These are phyloP conservation scores for Amanita pallidorosea DNA, from an alignment of 768 basidiomycete species.

Conservation along the genomic window DNA sequence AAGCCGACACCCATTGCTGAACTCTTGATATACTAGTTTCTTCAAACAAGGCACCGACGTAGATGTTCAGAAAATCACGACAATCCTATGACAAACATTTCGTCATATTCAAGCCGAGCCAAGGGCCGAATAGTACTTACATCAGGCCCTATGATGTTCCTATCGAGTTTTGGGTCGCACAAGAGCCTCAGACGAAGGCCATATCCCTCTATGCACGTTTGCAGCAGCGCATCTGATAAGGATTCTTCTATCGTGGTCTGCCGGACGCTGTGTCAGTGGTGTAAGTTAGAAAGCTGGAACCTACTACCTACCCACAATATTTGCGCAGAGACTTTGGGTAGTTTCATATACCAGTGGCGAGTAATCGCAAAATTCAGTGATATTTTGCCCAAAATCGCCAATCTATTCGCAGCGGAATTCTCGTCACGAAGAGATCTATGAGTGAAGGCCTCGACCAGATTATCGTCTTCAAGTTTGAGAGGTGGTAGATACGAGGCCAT, in stretches of 20 bases:
- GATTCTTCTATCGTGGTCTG: not conserved
- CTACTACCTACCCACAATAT: not conserved
- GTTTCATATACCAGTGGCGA: constrained; percentile 22
- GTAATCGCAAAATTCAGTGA: not conserved
- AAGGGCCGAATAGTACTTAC: not conserved
- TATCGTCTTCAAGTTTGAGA: not conserved
- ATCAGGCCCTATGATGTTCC: not conserved
- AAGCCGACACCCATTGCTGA: constrained; percentile 1
- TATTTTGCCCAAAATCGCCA: not conserved
- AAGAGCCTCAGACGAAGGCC: not conserved
- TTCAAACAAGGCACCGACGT: not conserved
- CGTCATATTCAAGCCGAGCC: not conserved
- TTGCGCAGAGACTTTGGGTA: not conserved
- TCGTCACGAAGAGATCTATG: not conserved
- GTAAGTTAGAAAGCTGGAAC: no score
- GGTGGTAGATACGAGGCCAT: not conserved
- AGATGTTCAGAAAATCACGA: not conserved
- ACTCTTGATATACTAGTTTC: not conserved
- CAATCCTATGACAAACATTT: not conserved
- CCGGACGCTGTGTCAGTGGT: no score
- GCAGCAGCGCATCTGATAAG: not conserved
- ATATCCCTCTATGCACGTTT: not conserved
- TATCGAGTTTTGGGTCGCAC: no score
- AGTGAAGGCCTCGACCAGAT: not conserved
- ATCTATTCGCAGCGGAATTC: not conserved